These are phyloP conservation scores for Nakazawaea anatomiae DNA, from an alignment of 805 yeast genomes.

Conservation along the genomic window DNA sequence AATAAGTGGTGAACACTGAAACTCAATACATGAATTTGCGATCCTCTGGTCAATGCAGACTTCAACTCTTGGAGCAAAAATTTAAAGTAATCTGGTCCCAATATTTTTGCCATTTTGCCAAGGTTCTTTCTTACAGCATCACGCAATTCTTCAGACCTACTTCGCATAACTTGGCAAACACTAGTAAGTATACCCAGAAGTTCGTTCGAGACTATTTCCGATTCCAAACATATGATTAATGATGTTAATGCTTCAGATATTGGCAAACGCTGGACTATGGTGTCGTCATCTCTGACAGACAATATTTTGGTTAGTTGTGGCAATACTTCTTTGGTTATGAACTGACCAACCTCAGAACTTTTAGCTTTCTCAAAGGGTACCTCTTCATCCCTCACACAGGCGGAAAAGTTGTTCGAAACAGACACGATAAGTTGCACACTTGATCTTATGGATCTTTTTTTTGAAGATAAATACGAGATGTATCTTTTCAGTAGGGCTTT, in stretches of 20 bases:
- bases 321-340: constrained; percentile 51
- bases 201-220: constrained; percentile 46
- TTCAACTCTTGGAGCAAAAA: constrained; percentile 76
- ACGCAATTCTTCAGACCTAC: constrained; percentile 81
- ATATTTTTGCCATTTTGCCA: constrained; percentile 51
- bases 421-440: constrained; percentile 50
- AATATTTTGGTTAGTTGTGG: constrained; percentile 59
- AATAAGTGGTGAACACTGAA: constrained; percentile 77
- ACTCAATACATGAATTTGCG: constrained; percentile 90
- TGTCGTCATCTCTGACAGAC: constrained; percentile 68
- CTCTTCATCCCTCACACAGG: constrained; percentile 4
- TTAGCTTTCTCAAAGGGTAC: constrained; percentile 12
- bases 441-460: constrained; percentile 39
- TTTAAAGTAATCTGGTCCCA: constrained; percentile 70
- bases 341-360: constrained; percentile 32
- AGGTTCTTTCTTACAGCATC: constrained; percentile 78
- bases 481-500: constrained; percentile 71
- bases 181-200: constrained; percentile 81
- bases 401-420: constrained; percentile 34
- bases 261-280: constrained; percentile 68
- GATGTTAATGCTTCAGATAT: constrained; percentile 75
- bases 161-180: constrained; percentile 83
- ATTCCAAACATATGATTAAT: constrained; percentile 55
- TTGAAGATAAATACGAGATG: constrained; percentile 40
- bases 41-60: constrained; percentile 77